Base-by-base conservation (phyloP, 805 yeast genomes). In the Saccharomycopsis amapae region DNA sequence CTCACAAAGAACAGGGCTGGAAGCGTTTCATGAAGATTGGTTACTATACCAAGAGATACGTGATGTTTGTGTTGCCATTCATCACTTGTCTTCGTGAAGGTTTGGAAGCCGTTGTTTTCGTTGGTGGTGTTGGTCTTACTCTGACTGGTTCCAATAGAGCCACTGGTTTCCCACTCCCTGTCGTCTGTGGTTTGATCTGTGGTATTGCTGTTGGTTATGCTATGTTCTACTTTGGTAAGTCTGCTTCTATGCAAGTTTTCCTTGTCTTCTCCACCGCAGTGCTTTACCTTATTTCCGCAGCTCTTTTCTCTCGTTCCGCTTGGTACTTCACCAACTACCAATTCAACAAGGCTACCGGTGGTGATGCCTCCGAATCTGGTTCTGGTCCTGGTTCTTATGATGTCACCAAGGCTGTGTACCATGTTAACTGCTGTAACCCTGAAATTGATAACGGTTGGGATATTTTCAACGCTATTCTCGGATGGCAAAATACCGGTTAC, bases 401-500 rank as follows among this genome's bases (percentile, higher is more conserved):
- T 65, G 77, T 90, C 58, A 58, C 71, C 42, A 75, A 74, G 58
- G 67, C 84, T 12, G 96, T 90, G 23, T 90, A 96, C 89, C 98
- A 90, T 68, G 94, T 90, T 51, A 88, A 90, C 74, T 90, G 97
- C 69, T 90, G 97, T 71, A 88, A 88, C 66, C 97, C 97, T 38
- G 89, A 83, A 64, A 71, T 73, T 49, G 90, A 83, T 66, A 79
- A 81, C 56, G 97, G 97, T 69, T 90, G 97, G 97, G 96, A 88
- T 75, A 80, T 90, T 51, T 90, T 90, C 75, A 90, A 90, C 61
- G 86, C 97, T 23, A 65, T 90, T 47, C 71, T 90, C 53, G 98
- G 97, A 52, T 90, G 98, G 98, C 96, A 88, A 69, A 90, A 90
- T 67, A 77, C 95, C 44, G 97, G 96, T 49, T 87, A 95, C 54